Base-by-base conservation (phyloP, 129 eudicot genomes). In the Pulicaria dysenterica region DNA sequence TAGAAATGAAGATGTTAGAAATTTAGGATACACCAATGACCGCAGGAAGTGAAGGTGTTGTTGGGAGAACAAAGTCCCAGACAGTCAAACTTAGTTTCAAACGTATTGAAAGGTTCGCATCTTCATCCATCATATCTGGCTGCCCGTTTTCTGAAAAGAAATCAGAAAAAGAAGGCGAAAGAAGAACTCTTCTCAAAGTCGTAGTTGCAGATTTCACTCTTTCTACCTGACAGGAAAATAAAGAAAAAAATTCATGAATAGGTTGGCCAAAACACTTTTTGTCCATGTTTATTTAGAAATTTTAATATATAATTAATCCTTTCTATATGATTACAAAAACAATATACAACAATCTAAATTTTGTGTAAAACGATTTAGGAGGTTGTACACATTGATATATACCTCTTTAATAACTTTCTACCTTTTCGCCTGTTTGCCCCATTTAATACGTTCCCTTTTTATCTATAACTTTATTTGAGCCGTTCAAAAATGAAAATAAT, bases 111-210 rank as follows among this genome's bases (percentile, higher is more conserved):
- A 86, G 87, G 79, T 79, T 90, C 58, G 89, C 91, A 84, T 94
- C 98, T 76, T 89, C 96, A 47, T 94, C 98, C 98, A 92, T 92
- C 98, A 94, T 84, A 82, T 90, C 98, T 39, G 65, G 69, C 10
- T 83, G 64, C 48, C 93, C 97, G 69, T 88, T 87, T 24, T 87
- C 98, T 74, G 82, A 77, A 73, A 56, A 56, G 72, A 84, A 69
- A 62, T 94, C 98, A 58, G 95, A 87, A 90, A 94, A 94, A 43
- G 85, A 76, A 69, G 95, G 95, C 13, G 92, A 87, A 41, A 82
- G 81, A 58, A 94, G 97, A 81, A 84, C 85, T 79, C 86, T 85
- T 75, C 85, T 88, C 54, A 94, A 77, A 76, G 88, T 78, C 40
- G 91, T 73, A 79, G 91, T 76, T 67, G 93, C 95, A 74, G 96